These are phyloP conservation scores for Thuidium tamariscinum DNA, from an alignment of 225 moss, liverwort and hornwort genomes.

Conservation along the genomic window DNA sequence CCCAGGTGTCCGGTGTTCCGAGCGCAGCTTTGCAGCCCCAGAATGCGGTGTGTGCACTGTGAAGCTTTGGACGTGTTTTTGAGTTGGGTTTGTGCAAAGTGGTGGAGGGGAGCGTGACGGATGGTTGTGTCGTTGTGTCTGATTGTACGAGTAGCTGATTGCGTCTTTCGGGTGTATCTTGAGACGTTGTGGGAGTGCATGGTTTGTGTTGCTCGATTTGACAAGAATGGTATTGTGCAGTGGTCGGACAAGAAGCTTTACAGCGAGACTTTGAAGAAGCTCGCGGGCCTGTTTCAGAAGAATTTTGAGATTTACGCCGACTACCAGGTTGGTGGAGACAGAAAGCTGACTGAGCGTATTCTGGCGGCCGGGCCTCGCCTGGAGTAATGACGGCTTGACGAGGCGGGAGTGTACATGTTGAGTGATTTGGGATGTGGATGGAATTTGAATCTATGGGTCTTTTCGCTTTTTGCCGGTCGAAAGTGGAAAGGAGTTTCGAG, in stretches of 20 bases:
- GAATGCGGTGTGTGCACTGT: slow-evolving; percentile 52
- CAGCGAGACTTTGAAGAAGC: slow-evolving; percentile 36
- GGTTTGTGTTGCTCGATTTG: background rate
- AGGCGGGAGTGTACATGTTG: background rate
- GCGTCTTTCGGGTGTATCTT: no score
- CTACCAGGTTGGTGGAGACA: slow-evolving; percentile 51
- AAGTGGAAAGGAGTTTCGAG: background rate
- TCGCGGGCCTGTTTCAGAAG: slow-evolving; percentile 42
- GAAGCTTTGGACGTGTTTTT: accelerated
- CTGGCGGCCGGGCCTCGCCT: slow-evolving; percentile 40
- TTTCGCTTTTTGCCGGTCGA: background rate
- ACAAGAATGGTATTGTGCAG: background rate
- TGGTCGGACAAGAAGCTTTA: slow-evolving; percentile 42
- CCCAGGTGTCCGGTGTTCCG: slow-evolving; percentile 62
- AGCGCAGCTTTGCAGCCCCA: slow-evolving; percentile 70
- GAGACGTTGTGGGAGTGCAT: background rate
- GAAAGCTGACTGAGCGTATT: slow-evolving; percentile 36
- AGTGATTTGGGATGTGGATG: background rate
- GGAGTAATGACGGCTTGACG: background rate
- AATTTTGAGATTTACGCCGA: slow-evolving; percentile 48
- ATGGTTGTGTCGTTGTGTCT: background rate
- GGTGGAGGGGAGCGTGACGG: background rate
- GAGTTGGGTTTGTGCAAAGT: background rate
- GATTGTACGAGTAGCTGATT: background rate
- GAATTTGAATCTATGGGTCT: background rate